Conservation (phyloP, 2,329 filamentous ascomycete genomes). For the Aureobasidium pullulans region DNA sequence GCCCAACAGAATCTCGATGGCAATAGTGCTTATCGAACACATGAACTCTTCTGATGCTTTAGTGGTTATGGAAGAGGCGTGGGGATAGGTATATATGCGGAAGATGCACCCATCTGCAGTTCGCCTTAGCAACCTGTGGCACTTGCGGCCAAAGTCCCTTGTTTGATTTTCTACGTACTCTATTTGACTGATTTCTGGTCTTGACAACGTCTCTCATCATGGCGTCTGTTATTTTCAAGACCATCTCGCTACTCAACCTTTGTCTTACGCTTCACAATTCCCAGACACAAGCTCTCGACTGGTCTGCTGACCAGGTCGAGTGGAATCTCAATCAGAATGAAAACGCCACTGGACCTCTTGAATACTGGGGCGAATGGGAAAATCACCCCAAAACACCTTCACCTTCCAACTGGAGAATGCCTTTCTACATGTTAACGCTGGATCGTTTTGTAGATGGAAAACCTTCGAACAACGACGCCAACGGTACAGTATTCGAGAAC, state of each 20-base stretch:
- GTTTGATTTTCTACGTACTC: neutral
- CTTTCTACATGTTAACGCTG: conserved; percentile 58
- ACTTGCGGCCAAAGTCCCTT: neutral
- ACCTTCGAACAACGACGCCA: conserved; percentile 56
- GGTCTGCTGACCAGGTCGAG: neutral
- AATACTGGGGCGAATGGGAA: conserved; percentile 53
- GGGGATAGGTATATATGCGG: neutral
- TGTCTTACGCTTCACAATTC: neutral
- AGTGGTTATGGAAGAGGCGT: neutral
- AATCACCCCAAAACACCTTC: conserved; percentile 47
- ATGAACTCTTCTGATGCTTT: neutral
- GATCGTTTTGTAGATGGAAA: conserved; percentile 60
- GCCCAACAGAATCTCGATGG: neutral
- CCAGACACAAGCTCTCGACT: neutral
- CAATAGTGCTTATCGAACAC: neutral
- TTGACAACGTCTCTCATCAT: neutral
- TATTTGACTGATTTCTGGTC: neutral
- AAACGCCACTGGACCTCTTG: conserved; percentile 44
- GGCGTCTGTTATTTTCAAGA: neutral
- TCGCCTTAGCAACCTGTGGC: neutral
- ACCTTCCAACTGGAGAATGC: conserved; percentile 57
- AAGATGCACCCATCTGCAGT: neutral
- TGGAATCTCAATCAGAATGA: conserved; percentile 54
- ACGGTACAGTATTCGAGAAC: conserved; percentile 54
- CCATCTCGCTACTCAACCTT: neutral